These are phyloP conservation scores for Agrocybe pediades DNA, from an alignment of 768 basidiomycete genomes.

Conservation along the genomic window DNA sequence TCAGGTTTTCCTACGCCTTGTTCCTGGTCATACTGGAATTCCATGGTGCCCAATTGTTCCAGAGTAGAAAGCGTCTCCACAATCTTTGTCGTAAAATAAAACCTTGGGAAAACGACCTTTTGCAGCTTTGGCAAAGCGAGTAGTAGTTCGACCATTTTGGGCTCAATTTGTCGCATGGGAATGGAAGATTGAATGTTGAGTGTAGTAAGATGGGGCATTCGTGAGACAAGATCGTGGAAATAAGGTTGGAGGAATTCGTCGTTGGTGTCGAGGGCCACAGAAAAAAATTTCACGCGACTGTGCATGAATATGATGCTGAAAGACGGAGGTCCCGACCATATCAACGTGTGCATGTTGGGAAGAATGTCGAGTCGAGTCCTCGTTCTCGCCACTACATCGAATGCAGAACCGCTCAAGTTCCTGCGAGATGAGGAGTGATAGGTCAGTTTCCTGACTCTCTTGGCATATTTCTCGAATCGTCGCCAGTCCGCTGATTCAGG, in stretches of 20 bases:
- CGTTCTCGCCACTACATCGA: conserved; percentile 60
- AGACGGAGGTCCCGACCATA: conserved; percentile 41
- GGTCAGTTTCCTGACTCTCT: conserved; percentile 44
- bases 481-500: conserved; percentile 55
- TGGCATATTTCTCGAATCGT: conserved; percentile 54
- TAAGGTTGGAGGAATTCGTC: conserved; percentile 21
- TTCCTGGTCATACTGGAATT: conserved; percentile 50
- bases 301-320: conserved; percentile 60
- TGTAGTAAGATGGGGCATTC: conserved; percentile 51
- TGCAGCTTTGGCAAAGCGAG: conserved; percentile 43
- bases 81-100: conserved; percentile 46
- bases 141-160: conserved; percentile 39
- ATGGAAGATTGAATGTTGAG: conserved; percentile 48
- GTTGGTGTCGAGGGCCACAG: conserved; percentile 25
- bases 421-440: conserved; percentile 14
- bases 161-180: conserved; percentile 42
- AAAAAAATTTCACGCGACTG: conserved; percentile 42
- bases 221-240: conserved; percentile 40
- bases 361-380: conserved; percentile 53
- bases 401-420: conserved; percentile 29
- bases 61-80: conserved; percentile 48
- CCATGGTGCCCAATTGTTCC: conserved; percentile 43
- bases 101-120: conserved; percentile 53
- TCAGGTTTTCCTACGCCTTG: conserved; percentile 48
- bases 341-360: conserved; percentile 53